phyloP scores from a whole-genome alignment of 345 rosid species.

The Geranium brycei region DNA sequence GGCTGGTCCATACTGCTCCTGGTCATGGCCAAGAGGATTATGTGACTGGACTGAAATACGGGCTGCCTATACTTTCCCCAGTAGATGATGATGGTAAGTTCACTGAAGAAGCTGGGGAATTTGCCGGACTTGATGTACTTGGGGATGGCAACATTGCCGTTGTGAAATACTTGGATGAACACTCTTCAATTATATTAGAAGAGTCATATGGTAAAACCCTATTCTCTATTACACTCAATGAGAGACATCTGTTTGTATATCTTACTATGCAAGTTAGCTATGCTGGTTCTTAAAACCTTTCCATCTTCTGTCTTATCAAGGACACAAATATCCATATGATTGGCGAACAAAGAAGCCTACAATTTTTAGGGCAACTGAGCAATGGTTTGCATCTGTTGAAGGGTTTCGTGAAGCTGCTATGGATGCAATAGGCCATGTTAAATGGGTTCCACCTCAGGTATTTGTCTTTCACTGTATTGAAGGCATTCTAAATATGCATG shows the following conservation, averaged over 20 bases:
- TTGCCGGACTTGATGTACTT: slow-evolving; percentile 86
- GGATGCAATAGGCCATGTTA: slow-evolving; percentile 72
- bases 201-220: slow-evolving; percentile 64
- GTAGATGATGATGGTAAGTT: slow-evolving; percentile 86
- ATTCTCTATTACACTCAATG: slow-evolving; percentile 1
- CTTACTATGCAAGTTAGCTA: background rate
- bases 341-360: slow-evolving; percentile 96
- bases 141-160: slow-evolving; percentile 85
- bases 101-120: slow-evolving; percentile 80
- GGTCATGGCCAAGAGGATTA: slow-evolving; percentile 99
- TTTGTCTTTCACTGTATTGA: slow-evolving; percentile 8
- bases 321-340: slow-evolving; percentile 91
- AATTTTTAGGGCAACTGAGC: slow-evolving; percentile 95
- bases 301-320: slow-evolving; percentile 27
- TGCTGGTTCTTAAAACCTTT: slow-evolving; percentile 2
- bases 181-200: slow-evolving; percentile 58
- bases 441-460: slow-evolving; percentile 96
- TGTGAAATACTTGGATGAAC: slow-evolving; percentile 60
- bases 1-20: slow-evolving; percentile 97
- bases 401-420: slow-evolving; percentile 66
- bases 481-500: background rate
- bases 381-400: slow-evolving; percentile 99
- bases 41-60: slow-evolving; percentile 73
- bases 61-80: slow-evolving; percentile 66
- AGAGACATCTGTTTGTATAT: slow-evolving; percentile 2